Base-by-base conservation (phyloP, 805 yeast genomes). In the Torulaspora microellipsoides region DNA sequence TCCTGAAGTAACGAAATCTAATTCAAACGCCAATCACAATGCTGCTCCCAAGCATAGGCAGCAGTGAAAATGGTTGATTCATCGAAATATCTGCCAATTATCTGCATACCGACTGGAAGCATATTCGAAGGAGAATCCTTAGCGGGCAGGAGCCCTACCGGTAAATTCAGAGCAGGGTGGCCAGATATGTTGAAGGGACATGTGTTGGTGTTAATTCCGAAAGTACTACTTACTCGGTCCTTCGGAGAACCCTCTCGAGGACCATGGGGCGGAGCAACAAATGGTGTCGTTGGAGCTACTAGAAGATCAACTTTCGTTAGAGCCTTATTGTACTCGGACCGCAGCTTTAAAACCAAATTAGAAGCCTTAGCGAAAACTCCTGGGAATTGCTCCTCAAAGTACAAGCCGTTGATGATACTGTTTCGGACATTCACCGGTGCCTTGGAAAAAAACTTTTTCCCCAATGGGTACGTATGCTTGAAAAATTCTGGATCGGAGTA, bases 71-170 rank as follows among this genome's bases (percentile, higher is more conserved):
- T 47, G 1, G 56, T 52, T 15, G 45, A 31, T 43, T 67, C 71
- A 42, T 60, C 68, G 40, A 55, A 67, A 45, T 60, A 57, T 46
- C 54, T 60, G 13, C 67, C 69, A 20, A 67, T 54, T 1, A 67
- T 52, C 47, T 67, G 71, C 43, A 67, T 43, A 14, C 69, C 68
- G 12, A 64, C 66, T 11, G 72, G 72, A 34, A 67, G 57, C 35
- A 56, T 62, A 40, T 51, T 45, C 10, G 56, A 58, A n/a, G 60
- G 59, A 25, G 62, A 63, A 32, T 65, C 69, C 5, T 45, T 15
- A 8, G 62, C 52, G 10, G 62, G 58, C 38, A 67, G 48, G 45
- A 62, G 52, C 3, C 69, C 68, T 29, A 61, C 51, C 2, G 71
- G 70, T 15, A 67, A 48, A 34, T 59, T 62, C 49, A 67, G 32